These are phyloP conservation scores for Penicillium bialowiezense DNA, from an alignment of 495 filamentous ascomycete species.

Conservation along the genomic window DNA sequence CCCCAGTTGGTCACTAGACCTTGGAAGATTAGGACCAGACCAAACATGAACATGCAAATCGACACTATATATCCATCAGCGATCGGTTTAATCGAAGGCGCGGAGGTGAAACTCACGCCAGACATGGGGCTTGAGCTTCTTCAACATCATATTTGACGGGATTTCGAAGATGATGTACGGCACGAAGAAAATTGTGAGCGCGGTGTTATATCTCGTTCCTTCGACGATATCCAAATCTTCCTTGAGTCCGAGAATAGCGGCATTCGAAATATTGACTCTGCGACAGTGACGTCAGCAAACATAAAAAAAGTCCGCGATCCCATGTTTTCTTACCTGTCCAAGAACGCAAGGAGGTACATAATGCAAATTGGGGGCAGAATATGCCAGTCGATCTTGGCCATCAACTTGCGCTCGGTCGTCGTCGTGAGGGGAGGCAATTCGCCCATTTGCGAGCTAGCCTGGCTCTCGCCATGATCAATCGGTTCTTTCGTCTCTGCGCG, in stretches of 20 bases:
- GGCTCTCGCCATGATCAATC: conserved; percentile 28
- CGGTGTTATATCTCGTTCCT: conserved; percentile 69
- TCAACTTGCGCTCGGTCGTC: conserved; percentile 70
- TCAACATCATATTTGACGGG: conserved; percentile 84
- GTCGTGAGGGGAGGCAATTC: conserved; percentile 34
- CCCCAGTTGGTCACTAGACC: conserved; percentile 75
- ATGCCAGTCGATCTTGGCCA: conserved; percentile 74
- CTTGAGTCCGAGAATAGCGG: conserved; percentile 58
- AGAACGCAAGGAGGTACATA: conserved; percentile 81
- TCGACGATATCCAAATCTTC: conserved; percentile 56
- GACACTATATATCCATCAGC: conserved; percentile 44
- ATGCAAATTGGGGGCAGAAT: conserved; percentile 80
- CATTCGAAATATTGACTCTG: conserved; percentile 68
- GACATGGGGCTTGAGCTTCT: conserved; percentile 73
- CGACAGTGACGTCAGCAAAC: conserved; percentile 10
- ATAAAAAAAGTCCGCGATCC: too few relatives aligned
- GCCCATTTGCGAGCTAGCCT: conserved; percentile 18
- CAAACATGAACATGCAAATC: conserved; percentile 79
- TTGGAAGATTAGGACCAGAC: conserved; percentile 71
- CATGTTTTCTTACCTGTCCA: conserved; percentile 72
- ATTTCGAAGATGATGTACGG: conserved; percentile 87
- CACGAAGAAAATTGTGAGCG: conserved; percentile 87
- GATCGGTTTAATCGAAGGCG: neutral
- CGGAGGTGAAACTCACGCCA: conserved; percentile 54
- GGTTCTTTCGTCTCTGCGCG: conserved; percentile 12